Evolutionary conservation across 2,329 filamentous ascomycete species (phyloP), one percentile per base, ranked within the genome.

Genomic region (Colletotrichum gigasporum): DNA sequence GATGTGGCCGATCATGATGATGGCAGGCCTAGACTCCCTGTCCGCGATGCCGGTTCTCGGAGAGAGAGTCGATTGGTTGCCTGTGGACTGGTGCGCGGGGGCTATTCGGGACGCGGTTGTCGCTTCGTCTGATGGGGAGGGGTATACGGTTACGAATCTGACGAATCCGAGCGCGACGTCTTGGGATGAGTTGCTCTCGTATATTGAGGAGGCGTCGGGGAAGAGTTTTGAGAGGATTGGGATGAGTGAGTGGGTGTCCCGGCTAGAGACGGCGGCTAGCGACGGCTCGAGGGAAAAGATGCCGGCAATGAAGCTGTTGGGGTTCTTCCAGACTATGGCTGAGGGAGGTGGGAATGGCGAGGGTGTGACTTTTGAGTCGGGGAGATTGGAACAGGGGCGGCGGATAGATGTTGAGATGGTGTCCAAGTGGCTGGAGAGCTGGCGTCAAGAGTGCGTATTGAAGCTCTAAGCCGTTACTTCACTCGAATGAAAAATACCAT

Each of bases 1-100:
- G 16, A 63, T 63, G 60, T 63, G 60, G 60, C 60, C 60, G 3
- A 59, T 51, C 5, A 44, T 63, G 10, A 63, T 63, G 24, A 59
- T 59, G 60, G 24, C 54, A 1, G 60, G 54, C 0, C 37, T 63
- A 2, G 4, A 59, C 10, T 10, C 14, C 0, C 45, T 63, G 1
- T 37, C 55, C 3, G 60, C 45, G 5, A 52, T 63, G 60, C 60
- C 60, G 2, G 1, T 20, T 2, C 11, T 63, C n/a, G 14, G 10
- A 52, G 30, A 63, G 1, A 47, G 9, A 1, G 45, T 63, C 6
- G 60, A 63, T 54, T 63, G 60, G 60, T 32, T 63, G 1, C 60
- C 60, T 3, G 54, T 63, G 1, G 60, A 63, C n/a, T 10, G 39
- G n/a, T 63, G 60, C 2, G 60, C 60, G 3, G 30, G 34, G 10